A percentile compares a stretch with the other conserved stretches of the same genome.
Evolutionary conservation across 208 protist genomes (phyloP).

Genomic region (Crithidia mellificae): DNA sequence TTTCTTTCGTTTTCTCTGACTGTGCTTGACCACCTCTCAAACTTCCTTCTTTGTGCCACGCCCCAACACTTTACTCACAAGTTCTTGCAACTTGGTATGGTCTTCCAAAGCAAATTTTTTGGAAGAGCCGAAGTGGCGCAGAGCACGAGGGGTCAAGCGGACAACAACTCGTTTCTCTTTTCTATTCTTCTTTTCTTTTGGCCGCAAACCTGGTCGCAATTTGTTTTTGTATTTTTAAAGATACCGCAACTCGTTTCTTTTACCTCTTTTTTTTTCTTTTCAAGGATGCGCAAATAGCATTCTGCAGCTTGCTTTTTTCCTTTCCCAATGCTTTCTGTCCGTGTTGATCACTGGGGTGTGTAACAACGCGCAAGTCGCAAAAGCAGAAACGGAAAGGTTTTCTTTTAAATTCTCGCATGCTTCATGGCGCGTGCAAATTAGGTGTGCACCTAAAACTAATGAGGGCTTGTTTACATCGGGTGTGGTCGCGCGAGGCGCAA

Average conservation of each 20-base stretch:
- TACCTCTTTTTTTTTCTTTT: constrained; percentile 7
- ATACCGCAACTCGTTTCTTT: not conserved
- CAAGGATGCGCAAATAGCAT: constrained; percentile 4
- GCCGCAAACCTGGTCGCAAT: constrained; percentile 14
- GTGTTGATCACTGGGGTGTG: not conserved
- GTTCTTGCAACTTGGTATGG: not conserved
- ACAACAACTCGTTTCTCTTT: too few relatives aligned
- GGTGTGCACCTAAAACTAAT: not conserved
- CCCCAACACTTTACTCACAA: not conserved
- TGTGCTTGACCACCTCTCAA: constrained; percentile 9
- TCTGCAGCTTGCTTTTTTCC: constrained; percentile 17
- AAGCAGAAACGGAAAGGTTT: not conserved
- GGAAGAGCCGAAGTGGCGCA: not conserved
- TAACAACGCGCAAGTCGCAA: constrained; percentile 4
- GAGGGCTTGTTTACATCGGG: not conserved
- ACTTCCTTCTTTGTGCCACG: not conserved
- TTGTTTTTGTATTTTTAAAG: constrained; percentile 10
- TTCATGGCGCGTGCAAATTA: not conserved
- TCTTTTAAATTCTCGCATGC: not conserved
- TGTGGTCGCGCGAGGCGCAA: not conserved
- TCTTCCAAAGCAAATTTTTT: constrained; percentile 1
- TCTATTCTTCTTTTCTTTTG: constrained; percentile 8
- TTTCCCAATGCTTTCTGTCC: not conserved
- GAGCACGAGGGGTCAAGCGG: not conserved
- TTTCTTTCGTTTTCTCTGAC: constrained; percentile 8